These are phyloP conservation scores for Biancaea sappan DNA, from an alignment of 306 rosid species.

Conservation along the genomic window DNA sequence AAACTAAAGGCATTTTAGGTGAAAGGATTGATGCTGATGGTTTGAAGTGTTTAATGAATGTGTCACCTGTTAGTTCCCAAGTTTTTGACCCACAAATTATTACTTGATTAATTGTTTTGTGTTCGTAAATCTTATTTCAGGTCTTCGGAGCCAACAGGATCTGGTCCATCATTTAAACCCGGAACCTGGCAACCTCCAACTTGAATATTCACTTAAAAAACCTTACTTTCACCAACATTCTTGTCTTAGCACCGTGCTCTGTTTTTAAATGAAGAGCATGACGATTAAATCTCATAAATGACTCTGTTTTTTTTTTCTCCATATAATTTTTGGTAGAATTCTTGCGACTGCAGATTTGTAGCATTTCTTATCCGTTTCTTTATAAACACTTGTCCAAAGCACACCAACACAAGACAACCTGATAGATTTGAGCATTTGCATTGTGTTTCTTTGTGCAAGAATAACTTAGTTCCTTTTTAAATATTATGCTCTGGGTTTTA, in stretches of 20 bases:
- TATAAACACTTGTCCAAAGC: conserved; percentile 12
- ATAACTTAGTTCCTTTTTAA: neutral
- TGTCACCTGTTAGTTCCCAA: conserved; percentile 9
- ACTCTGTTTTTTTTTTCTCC: conserved; percentile 30
- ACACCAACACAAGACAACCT: conserved; percentile 16
- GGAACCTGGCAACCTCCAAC: conserved; percentile 99
- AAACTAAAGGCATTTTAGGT: conserved; percentile 6
- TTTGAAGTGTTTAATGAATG: neutral
- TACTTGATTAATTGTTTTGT: conserved; percentile 12
- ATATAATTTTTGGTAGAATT: conserved; percentile 26
- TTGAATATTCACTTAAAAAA: conserved; percentile 38
- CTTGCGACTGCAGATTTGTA: conserved; percentile 6
- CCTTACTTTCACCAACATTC: conserved; percentile 29
- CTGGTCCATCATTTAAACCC: conserved; percentile 69
- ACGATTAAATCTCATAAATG: neutral
- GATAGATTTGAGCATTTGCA: neutral
- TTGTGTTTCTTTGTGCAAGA: neutral
- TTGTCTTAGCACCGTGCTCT: neutral
- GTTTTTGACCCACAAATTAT: conserved; percentile 4
- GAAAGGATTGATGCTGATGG: neutral
- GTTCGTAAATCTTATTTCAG: conserved; percentile 46
- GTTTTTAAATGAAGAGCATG: conserved; percentile 11
- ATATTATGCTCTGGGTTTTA: neutral
- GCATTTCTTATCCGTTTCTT: conserved; percentile 23
- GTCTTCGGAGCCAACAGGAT: conserved; percentile 77